Percentiles rank a stretch among this genome's conserved stretches.
phyloP scores from a whole-genome alignment of 225 moss, liverwort and hornwort genomes.

The Physcomitrium patens region DNA sequence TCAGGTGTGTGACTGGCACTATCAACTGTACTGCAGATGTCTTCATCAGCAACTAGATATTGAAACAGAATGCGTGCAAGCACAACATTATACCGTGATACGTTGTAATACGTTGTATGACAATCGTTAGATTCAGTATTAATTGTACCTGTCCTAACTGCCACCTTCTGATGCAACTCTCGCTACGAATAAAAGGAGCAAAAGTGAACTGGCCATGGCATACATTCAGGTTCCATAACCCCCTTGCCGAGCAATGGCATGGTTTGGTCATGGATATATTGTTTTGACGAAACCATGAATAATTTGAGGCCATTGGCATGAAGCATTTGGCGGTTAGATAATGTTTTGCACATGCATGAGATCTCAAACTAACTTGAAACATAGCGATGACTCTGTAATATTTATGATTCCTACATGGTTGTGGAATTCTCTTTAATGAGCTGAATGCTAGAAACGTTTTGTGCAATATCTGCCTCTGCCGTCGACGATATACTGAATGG shows the following conservation, averaged over 20 bases:
- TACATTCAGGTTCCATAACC: background rate
- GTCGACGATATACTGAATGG: background rate
- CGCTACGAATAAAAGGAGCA: no score
- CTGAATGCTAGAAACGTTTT: background rate
- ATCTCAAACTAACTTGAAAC: background rate
- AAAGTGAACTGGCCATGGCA: background rate
- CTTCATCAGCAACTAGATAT: conserved; percentile 36
- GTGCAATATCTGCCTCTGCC: background rate
- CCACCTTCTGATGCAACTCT: no score
- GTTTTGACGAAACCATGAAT: background rate
- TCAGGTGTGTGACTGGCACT: conserved; percentile 41
- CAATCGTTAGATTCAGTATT: no score
- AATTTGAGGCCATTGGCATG: conserved; percentile 5
- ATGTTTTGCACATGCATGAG: background rate
- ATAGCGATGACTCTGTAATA: conserved; percentile 1
- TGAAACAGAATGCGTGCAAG: conserved; percentile 34
- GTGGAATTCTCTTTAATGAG: background rate
- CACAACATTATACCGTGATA: conserved; percentile 37
- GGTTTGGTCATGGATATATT: background rate
- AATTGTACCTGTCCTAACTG: no score
- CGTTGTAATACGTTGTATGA: no score
- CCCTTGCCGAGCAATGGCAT: background rate
- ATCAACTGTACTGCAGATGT: conserved; percentile 47
- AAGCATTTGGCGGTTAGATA: background rate
- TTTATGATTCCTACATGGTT: background rate